These are phyloP conservation scores for Trifolium subterraneum DNA, from an alignment of 306 rosid genomes.

Conservation along the genomic window DNA sequence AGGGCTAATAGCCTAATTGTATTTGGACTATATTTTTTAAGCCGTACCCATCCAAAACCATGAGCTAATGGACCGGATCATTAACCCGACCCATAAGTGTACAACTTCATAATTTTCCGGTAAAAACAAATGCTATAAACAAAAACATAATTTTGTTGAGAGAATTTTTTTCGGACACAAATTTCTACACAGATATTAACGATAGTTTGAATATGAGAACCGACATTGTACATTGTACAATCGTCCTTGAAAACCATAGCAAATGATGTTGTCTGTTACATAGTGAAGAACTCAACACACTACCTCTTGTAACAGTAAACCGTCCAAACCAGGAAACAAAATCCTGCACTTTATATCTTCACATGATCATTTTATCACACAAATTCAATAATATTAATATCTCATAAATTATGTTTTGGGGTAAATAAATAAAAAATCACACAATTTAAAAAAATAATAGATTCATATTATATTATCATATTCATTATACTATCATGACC, in stretches of 20 bases:
- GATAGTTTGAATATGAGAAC: neutral
- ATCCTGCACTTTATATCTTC: neutral
- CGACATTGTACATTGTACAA: neutral
- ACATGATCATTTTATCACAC: neutral
- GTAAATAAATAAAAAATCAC: no score
- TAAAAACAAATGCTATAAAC: no score
- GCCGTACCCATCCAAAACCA: no score
- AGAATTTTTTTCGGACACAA: no score
- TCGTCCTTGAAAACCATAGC: neutral
- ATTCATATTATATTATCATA: neutral
- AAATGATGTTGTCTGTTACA: neutral
- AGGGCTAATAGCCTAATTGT: no score
- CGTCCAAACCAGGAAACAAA: neutral
- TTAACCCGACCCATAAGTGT: no score
- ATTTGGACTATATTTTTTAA: no score
- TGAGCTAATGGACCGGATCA: no score
- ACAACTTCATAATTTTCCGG: no score
- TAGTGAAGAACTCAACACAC: neutral
- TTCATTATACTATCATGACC: neutral
- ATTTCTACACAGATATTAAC: neutral
- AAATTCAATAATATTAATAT: neutral
- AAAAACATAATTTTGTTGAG: no score
- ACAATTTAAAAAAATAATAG: no score
- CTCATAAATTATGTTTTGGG: no score
- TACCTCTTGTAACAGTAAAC: neutral